Evolutionary conservation across 1,284 basidiomycete genomes (phyloP).

Genomic region (Taiwanofungus camphoratus): DNA sequence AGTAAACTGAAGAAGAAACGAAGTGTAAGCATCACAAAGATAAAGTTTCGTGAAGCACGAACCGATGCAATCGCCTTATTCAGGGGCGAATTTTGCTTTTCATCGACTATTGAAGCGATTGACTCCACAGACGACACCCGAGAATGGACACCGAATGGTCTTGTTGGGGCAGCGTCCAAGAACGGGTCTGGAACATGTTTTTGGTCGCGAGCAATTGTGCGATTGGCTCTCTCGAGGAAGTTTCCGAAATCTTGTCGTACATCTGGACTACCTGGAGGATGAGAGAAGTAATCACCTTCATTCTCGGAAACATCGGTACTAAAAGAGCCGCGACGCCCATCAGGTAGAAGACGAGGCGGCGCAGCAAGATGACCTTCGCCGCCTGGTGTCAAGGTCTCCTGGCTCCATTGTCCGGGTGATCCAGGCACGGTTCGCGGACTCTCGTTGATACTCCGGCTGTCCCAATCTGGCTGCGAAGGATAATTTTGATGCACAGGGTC

Average conservation of each 20-base stretch:
- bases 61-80: conserved; percentile 90
- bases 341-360: conserved; percentile 28
- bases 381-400: conserved; percentile 45
- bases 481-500: conserved; percentile 44
- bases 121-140: conserved; percentile 80
- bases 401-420: conserved; percentile 55
- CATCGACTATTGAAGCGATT: conserved; percentile 84
- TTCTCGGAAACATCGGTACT: conserved; percentile 46
- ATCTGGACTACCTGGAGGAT: conserved; percentile 30
- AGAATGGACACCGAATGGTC: conserved; percentile 78
- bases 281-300: conserved; percentile 55
- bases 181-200: conserved; percentile 78
- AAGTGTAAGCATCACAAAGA: conserved; percentile 3
- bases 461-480: conserved; percentile 52
- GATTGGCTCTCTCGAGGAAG: conserved; percentile 83
- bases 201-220: conserved; percentile 73
- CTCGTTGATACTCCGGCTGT: conserved; percentile 36
- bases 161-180: conserved; percentile 60
- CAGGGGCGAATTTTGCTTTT: conserved; percentile 81
- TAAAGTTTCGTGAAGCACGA: conserved; percentile 22
- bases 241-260: conserved; percentile 53
- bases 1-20: conserved; percentile 57
- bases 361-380: conserved; percentile 30
- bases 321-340: conserved; percentile 41
- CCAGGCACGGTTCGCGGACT: conserved; percentile 31